phyloP scores from a whole-genome alignment of 805 yeast species.

The Metschnikowia dekortorum region DNA sequence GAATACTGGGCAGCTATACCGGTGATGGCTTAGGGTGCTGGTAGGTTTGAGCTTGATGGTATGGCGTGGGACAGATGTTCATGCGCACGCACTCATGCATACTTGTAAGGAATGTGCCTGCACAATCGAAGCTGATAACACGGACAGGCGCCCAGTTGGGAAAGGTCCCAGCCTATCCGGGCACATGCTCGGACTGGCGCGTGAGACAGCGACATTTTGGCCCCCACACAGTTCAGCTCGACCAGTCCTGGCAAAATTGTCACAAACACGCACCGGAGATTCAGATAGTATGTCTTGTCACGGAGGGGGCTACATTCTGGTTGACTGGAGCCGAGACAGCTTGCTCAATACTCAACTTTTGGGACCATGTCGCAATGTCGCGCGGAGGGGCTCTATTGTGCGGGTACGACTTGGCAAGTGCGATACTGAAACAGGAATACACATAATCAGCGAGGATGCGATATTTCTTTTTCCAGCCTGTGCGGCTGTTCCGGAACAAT shows the following conservation, averaged over 20 bases:
- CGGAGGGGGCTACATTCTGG: too few relatives aligned
- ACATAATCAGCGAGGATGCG: background rate
- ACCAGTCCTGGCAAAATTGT: too few relatives aligned
- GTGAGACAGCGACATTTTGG: background rate
- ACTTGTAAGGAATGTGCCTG: slow-evolving; percentile 1
- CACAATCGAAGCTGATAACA: background rate
- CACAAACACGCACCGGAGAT: too few relatives aligned
- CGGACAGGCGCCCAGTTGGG: background rate
- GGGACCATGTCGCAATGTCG: background rate
- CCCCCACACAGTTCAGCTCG: too few relatives aligned
- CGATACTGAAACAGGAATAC: slow-evolving; percentile 1
- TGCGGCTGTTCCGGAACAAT: background rate
- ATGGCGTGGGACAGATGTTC: background rate
- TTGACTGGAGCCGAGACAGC: too few relatives aligned
- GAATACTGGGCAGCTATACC: background rate
- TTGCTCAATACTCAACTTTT: background rate
- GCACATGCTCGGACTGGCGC: background rate
- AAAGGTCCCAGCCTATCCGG: slow-evolving; percentile 3
- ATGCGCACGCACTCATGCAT: slow-evolving; percentile 2
- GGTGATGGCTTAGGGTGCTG: background rate
- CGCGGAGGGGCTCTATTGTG: background rate
- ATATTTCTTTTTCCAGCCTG: slow-evolving; percentile 1
- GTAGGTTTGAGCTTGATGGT: background rate
- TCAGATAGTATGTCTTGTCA: too few relatives aligned
- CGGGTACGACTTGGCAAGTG: slow-evolving; percentile 1